A percentile compares a stretch with the other conserved stretches of the same genome.
These are phyloP conservation scores for Carallia pectinifolia DNA, from an alignment of 345 rosid genomes.

Conservation along the genomic window DNA sequence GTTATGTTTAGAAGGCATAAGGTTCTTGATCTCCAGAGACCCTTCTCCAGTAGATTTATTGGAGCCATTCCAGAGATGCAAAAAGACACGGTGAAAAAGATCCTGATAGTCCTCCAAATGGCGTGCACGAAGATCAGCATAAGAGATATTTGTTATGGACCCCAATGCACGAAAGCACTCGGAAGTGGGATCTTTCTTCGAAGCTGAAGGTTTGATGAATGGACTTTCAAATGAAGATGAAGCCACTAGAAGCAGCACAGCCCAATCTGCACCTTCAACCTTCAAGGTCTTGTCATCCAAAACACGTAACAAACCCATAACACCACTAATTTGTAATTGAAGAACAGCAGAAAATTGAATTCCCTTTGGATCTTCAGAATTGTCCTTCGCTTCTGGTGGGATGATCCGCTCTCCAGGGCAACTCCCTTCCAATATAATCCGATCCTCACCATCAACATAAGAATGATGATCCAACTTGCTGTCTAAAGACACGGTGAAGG, in stretches of 20 bases:
- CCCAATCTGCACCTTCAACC: conserved; percentile 79
- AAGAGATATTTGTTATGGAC: conserved; percentile 46
- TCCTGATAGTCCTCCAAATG: conserved; percentile 71
- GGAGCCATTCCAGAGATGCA: conserved; percentile 52
- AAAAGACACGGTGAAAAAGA: conserved; percentile 70
- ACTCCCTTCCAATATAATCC: conserved; percentile 63
- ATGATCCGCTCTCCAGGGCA: conserved; percentile 55
- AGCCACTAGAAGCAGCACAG: conserved; percentile 55
- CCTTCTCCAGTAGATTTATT: conserved; percentile 17
- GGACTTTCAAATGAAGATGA: conserved; percentile 88
- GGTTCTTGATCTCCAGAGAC: conserved; percentile 13
- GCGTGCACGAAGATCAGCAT: conserved; percentile 60
- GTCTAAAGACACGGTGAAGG: conserved; percentile 49
- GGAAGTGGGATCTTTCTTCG: conserved; percentile 60
- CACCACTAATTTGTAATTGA: conserved; percentile 63
- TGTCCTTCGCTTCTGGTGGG: conserved; percentile 47
- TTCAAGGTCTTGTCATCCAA: conserved; percentile 58
- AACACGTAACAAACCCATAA: conserved; percentile 41
- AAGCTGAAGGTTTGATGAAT: conserved; percentile 62
- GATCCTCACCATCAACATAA: conserved; percentile 40
- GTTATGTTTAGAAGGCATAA: conserved; percentile 13
- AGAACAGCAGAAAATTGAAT: conserved; percentile 70
- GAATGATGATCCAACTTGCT: conserved; percentile 54
- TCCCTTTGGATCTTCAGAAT: conserved; percentile 43
- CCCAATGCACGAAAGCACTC: conserved; percentile 44